Evolutionary conservation across 306 rosid genomes (phyloP).

Genomic region (Corylus heterophylla): DNA sequence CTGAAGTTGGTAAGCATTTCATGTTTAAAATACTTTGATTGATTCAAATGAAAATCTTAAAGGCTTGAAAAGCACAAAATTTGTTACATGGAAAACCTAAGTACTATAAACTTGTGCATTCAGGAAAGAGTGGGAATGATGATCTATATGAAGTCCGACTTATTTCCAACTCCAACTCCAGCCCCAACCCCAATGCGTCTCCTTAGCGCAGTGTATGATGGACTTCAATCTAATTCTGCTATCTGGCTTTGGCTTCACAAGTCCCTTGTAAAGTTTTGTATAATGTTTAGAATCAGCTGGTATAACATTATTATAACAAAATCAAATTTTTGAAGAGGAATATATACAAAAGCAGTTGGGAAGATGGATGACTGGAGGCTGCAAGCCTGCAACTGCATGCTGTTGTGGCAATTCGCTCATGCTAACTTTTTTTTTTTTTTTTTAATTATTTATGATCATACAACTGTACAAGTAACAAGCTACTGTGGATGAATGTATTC

Average conservation of each 20-base stretch:
- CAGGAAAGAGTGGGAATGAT: conserved; percentile 70
- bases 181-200: conserved; percentile 42
- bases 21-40: background rate
- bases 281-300: conserved; percentile 37
- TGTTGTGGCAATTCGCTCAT: background rate
- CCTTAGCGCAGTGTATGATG: conserved; percentile 33
- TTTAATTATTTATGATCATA: no score
- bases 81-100: conserved; percentile 20
- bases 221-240: conserved; percentile 30
- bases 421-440: no score
- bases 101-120: conserved; percentile 27
- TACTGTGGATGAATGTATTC: background rate
- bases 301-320: conserved; percentile 13
- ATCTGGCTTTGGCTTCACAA: conserved; percentile 28
- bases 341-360: conserved; percentile 26
- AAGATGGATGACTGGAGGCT: conserved; percentile 6
- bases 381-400: background rate
- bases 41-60: background rate
- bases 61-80: conserved; percentile 6
- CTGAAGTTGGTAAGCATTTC: conserved; percentile 81
- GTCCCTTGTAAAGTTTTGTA: conserved; percentile 41
- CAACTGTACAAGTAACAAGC: no score
- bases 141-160: conserved; percentile 79
- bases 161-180: conserved; percentile 58
- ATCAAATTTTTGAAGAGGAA: conserved; percentile 39